Evolutionary conservation across 805 yeast genomes (phyloP), one percentile per base, ranked within the genome.

Genomic region (Danielozyma ontarioensis): DNA sequence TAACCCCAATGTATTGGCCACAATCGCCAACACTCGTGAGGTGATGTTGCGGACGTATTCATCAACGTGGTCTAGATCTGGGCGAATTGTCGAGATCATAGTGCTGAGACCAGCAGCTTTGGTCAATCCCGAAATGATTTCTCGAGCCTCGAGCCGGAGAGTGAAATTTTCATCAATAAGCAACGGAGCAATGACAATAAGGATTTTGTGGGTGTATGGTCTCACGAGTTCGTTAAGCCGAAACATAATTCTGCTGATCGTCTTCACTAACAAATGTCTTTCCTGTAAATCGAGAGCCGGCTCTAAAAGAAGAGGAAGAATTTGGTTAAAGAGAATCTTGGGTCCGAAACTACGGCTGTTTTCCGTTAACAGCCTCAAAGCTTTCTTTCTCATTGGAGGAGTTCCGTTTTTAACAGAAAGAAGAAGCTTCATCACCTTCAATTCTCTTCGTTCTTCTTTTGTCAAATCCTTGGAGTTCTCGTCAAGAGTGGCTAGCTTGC

Each of bases 71-170:
- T 83, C 95, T 28, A 93, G 72, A 54, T 87, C 94, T 0, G 93
- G 86, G 34, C 95, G 67, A 52, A 90, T 62, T 1, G 80, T 74
- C 1, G 86, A 68, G n/a, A 93, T 76, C 76, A 88, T 80, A 21
- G 77, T 78, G 0, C 88, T 73, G 22, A 89, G 58, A 0, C 97
- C 97, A 2, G 85, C 89, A 1, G 93, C 85, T 41, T 78, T 82
- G 3, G 95, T 65, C 14, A 90, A 59, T 39, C 75, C 80, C 0
- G 89, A 70, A 13, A 88, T 73, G 18, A 87, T 75, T 40, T 87
- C 95, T 30, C 84, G 68, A 2, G 95, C 93, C 51, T 85, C 93
- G 3, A 74, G 55, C 42, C 95, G 68, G 2, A 89, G 71, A n/a
- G 77, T 68, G 33, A 72, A 64, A 53, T 87, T 90, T 44, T 83